Conservation (phyloP, 768 basidiomycete genomes). For the Suillus plorans region DNA sequence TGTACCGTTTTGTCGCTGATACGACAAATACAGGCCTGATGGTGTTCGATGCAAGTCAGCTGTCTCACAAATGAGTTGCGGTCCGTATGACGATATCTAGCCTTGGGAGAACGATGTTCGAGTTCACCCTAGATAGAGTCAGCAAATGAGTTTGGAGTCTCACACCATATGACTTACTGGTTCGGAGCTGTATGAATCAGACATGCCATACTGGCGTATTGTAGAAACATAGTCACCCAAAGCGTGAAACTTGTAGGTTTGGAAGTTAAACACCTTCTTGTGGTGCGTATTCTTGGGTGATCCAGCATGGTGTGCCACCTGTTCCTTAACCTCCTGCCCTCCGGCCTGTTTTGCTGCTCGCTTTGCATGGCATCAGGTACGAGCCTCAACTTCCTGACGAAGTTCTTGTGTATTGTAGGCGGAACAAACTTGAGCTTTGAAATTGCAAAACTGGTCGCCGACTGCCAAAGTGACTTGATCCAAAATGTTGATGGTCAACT, state of each 20-base stretch:
- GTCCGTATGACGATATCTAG: not conserved
- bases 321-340: too few species aligned
- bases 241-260: conserved; percentile 26
- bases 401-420: not conserved
- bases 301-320: too few species aligned
- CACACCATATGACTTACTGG: conserved; percentile 9
- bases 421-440: not conserved
- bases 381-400: not conserved
- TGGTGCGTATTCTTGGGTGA: too few species aligned
- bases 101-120: conserved; percentile 10
- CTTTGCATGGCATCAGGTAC: not conserved
- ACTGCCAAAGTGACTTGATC: not conserved
- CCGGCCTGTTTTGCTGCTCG: conserved; percentile 10
- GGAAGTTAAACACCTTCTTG: conserved; percentile 15
- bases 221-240: conserved; percentile 19
- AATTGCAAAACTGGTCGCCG: not conserved
- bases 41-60: not conserved
- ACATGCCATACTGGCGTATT: conserved; percentile 29
- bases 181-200: conserved; percentile 36
- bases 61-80: not conserved
- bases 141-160: not conserved
- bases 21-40: not conserved
- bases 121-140: conserved; percentile 11
- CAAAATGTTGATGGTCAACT: not conserved
- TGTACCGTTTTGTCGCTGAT: not conserved